Evolutionary conservation across 371 early-diverging fungal species (phyloP).

Genomic region (Mortierella sp.): DNA sequence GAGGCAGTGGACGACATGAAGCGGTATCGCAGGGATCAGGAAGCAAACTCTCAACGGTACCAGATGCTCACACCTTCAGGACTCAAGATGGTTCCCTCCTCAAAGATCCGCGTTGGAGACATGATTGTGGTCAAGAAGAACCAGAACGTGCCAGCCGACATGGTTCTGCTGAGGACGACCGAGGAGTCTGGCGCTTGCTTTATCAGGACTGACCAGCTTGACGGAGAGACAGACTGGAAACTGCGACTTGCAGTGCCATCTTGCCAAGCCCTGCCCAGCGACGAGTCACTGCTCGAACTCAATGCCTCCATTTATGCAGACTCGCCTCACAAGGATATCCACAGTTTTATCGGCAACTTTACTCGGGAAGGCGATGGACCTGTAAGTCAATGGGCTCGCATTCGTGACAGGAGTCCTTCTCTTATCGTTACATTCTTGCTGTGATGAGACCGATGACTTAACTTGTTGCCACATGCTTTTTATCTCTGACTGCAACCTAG

Average conservation of each 20-base stretch:
- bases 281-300: constrained; percentile 69
- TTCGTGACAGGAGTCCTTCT: background rate
- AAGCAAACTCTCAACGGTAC: constrained; percentile 93
- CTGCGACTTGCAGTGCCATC: constrained; percentile 88
- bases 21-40: constrained; percentile 91
- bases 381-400: constrained; percentile 41
- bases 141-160: constrained; percentile 93
- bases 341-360: constrained; percentile 93
- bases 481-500: background rate
- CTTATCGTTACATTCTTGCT: background rate
- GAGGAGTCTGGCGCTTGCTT: constrained; percentile 94
- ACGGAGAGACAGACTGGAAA: constrained; percentile 99
- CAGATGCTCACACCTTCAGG: constrained; percentile 57
- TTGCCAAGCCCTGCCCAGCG: constrained; percentile 78
- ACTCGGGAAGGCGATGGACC: constrained; percentile 64
- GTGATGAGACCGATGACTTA: background rate
- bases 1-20: constrained; percentile 98
- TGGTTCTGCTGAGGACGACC: constrained; percentile 90
- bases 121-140: constrained; percentile 92
- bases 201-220: constrained; percentile 99
- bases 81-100: constrained; percentile 78
- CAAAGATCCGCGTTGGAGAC: constrained; percentile 95
- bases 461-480: background rate
- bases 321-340: constrained; percentile 97
- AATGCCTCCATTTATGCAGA: constrained; percentile 91